These are phyloP conservation scores for Endotrypanum monterogeii DNA, from an alignment of 208 protist species.

Conservation along the genomic window DNA sequence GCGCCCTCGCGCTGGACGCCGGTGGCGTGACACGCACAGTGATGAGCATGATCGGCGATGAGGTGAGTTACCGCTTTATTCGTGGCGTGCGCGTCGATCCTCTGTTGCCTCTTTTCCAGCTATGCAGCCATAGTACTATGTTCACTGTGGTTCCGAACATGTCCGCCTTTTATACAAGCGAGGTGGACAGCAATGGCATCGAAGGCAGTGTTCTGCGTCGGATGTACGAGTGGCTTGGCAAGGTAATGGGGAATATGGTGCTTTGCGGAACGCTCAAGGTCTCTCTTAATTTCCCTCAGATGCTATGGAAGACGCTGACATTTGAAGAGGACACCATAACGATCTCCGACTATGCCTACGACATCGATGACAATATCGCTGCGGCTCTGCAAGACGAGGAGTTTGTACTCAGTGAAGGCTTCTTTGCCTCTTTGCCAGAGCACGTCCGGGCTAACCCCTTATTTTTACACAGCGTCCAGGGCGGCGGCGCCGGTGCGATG, in stretches of 20 bases:
- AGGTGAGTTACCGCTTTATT: conserved; percentile 70
- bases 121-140: conserved; percentile 80
- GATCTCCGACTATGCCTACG: conserved; percentile 81
- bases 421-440: conserved; percentile 52
- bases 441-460: conserved; percentile 23
- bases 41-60: conserved; percentile 85
- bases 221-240: conserved; percentile 77
- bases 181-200: conserved; percentile 39
- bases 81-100: conserved; percentile 62
- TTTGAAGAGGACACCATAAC: conserved; percentile 56
- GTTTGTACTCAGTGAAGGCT: conserved; percentile 77
- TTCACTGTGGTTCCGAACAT: conserved; percentile 88
- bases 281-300: conserved; percentile 63
- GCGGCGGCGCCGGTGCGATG: neutral
- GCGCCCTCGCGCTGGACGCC: conserved; percentile 68
- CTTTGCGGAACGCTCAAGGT: conserved; percentile 83
- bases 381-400: conserved; percentile 70
- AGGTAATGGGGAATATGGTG: conserved; percentile 83
- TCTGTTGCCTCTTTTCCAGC: conserved; percentile 77
- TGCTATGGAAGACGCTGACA: conserved; percentile 90
- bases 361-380: conserved; percentile 83
- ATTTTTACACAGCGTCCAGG: conserved; percentile 15
- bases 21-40: conserved; percentile 87
- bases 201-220: conserved; percentile 47
- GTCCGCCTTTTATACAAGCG: conserved; percentile 47